Evolutionary conservation across 306 rosid species (phyloP).

Genomic region (Vigna nakashimae): DNA sequence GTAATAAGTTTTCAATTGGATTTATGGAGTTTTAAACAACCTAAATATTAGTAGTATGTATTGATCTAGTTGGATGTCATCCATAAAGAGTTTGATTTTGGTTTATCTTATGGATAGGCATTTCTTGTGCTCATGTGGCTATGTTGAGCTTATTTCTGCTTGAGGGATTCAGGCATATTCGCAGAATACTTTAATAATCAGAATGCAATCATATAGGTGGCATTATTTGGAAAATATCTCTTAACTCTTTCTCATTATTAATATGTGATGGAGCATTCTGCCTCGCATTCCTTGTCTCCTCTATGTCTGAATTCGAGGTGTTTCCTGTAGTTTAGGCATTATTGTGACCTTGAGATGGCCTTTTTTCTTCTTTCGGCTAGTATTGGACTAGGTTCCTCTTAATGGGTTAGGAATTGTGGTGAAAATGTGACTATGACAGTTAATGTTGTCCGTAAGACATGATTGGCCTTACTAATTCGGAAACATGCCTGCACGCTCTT

Average conservation of each 20-base stretch:
- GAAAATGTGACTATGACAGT: slow-evolving; percentile 9
- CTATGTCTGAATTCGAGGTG: neutral
- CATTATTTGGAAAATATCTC: neutral
- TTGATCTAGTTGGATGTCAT: slow-evolving; percentile 12
- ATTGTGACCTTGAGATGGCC: neutral
- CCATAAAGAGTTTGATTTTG: neutral
- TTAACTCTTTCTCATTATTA: too few relatives aligned
- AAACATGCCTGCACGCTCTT: too few relatives aligned
- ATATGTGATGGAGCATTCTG: too few relatives aligned
- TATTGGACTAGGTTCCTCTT: slow-evolving; percentile 9
- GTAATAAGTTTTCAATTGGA: neutral
- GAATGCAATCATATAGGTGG: neutral
- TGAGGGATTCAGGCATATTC: neutral
- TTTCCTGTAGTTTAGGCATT: neutral
- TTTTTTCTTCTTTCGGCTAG: neutral
- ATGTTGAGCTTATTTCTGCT: neutral
- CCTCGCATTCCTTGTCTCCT: neutral
- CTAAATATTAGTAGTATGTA: neutral
- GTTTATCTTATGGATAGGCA: neutral
- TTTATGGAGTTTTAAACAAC: neutral
- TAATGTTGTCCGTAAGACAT: slow-evolving; percentile 24
- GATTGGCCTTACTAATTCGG: neutral
- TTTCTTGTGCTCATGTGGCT: neutral
- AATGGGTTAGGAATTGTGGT: neutral
- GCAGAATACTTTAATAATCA: neutral